Conservation (phyloP, 148 eudicot genomes). For the Vaccinium darrowii region DNA sequence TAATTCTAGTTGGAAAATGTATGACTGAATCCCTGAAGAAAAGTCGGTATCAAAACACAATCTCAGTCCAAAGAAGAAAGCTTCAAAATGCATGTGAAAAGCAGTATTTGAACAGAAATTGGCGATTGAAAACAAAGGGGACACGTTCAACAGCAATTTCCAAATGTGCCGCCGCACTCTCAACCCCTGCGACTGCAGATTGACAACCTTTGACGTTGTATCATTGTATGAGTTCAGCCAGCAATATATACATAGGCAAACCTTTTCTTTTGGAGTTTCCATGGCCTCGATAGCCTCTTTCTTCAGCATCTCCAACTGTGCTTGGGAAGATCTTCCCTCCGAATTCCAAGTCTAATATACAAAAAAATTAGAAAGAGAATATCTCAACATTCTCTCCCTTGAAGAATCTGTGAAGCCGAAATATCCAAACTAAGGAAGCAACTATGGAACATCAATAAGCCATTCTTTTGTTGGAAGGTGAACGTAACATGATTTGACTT, state of each 20-base stretch:
- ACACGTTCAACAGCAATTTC: too few species aligned
- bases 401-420: background rate
- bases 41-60: background rate
- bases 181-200: background rate
- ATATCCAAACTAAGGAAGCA: too few species aligned
- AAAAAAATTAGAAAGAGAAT: background rate
- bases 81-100: background rate
- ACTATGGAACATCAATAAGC: slow-evolving; percentile 7
- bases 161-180: background rate
- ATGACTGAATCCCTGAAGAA: background rate
- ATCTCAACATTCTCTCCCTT: background rate
- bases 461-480: background rate
- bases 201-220: background rate
- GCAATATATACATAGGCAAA: too few species aligned
- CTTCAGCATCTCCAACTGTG: too few species aligned
- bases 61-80: background rate
- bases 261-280: too few species aligned
- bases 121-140: background rate
- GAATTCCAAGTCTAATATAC: too few species aligned
- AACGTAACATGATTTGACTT: background rate
- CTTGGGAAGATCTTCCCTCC: too few species aligned
- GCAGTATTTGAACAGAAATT: background rate
- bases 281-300: too few species aligned
- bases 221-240: too few species aligned
- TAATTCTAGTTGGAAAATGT: background rate